Conservation (phyloP, 1,139 yeast species). For the Entelexis sorbosivorans region DNA sequence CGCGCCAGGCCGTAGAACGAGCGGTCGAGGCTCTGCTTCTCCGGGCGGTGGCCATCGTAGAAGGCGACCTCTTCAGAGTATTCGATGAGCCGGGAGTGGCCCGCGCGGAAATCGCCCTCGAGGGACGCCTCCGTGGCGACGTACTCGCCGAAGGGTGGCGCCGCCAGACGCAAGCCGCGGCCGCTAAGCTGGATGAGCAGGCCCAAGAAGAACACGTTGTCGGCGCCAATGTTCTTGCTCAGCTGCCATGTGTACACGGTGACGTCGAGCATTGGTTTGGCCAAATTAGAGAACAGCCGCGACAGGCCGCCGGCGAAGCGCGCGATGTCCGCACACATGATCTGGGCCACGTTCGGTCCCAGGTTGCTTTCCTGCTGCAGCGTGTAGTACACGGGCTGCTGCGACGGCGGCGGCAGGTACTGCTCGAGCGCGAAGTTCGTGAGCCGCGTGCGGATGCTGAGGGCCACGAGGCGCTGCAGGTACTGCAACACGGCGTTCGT, state of each 20-base stretch:
- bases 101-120: slow-evolving; percentile 75
- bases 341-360: slow-evolving; percentile 69
- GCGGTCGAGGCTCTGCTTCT: slow-evolving; percentile 64
- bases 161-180: slow-evolving; percentile 55
- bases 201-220: slow-evolving; percentile 75
- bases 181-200: slow-evolving; percentile 75
- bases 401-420: slow-evolving; percentile 35
- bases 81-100: slow-evolving; percentile 69
- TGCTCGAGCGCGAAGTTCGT: slow-evolving; percentile 54
- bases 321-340: slow-evolving; percentile 69
- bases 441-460: slow-evolving; percentile 53
- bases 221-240: slow-evolving; percentile 63
- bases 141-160: slow-evolving; percentile 83
- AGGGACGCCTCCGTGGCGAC: slow-evolving; percentile 68
- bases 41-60: slow-evolving; percentile 70
- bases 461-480: slow-evolving; percentile 58
- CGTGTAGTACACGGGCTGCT: slow-evolving; percentile 42
- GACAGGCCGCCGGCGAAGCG: slow-evolving; percentile 64
- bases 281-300: slow-evolving; percentile 69
- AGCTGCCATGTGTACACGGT: slow-evolving; percentile 73
- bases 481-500: slow-evolving; percentile 66
- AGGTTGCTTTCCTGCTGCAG: slow-evolving; percentile 40
- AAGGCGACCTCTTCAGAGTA: slow-evolving; percentile 83
- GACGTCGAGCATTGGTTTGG: slow-evolving; percentile 77
- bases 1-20: slow-evolving; percentile 73